Conservation (phyloP, 108 stramenopile genomes). For the Asterionellopsis glacialis region DNA sequence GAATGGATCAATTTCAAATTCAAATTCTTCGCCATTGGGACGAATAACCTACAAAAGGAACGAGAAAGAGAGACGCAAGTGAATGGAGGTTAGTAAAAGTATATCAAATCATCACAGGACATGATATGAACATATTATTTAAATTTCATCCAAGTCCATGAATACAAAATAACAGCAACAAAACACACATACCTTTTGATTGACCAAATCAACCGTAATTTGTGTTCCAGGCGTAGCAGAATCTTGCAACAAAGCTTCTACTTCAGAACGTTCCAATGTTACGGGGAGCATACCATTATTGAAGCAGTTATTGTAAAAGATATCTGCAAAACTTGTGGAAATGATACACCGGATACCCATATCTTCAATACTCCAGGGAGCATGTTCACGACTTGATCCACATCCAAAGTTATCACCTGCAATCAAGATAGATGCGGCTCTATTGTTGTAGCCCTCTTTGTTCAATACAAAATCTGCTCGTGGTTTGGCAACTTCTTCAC, state of each 20-base stretch:
- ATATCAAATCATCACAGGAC: no score
- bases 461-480: constrained; percentile 83
- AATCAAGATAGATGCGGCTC: constrained; percentile 69
- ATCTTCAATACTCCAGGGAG: constrained; percentile 94
- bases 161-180: no score
- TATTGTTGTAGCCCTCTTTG: constrained; percentile 70
- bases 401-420: constrained; percentile 95
- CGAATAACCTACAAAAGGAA: constrained; percentile 23
- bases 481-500: constrained; percentile 71
- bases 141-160: no score
- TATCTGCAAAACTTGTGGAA: constrained; percentile 90
- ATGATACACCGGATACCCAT: constrained; percentile 91
- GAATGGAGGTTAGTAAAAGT: no score
- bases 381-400: constrained; percentile 89
- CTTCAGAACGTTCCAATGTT: constrained; percentile 61
- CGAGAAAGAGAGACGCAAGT: no score
- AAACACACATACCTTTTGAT: constrained; percentile 62
- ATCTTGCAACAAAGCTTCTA: constrained; percentile 72
- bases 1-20: constrained; percentile 89
- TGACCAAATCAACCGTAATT: constrained; percentile 80
- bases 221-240: constrained; percentile 66
- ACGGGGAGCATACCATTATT: constrained; percentile 96
- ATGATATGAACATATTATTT: no score
- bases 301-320: constrained; percentile 97
- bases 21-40: constrained; percentile 70